Conservation (phyloP, 495 filamentous ascomycete genomes). For the Bryoglossum gracile region DNA sequence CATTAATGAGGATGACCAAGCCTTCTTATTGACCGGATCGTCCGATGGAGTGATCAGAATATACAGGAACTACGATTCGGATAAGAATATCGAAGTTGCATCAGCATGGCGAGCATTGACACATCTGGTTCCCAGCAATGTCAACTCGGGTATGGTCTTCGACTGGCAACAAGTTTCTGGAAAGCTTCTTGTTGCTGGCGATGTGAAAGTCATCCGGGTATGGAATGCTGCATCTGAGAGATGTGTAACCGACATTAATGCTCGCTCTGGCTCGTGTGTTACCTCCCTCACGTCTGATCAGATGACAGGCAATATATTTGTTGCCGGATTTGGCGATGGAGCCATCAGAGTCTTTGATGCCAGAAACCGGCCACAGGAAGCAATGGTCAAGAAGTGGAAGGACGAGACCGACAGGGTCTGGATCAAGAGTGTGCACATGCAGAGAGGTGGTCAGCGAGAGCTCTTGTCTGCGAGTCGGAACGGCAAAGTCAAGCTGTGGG, state of each 20-base stretch:
- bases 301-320: constrained; percentile 91
- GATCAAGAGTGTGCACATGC: constrained; percentile 95
- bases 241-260: constrained; percentile 89
- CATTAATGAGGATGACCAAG: constrained; percentile 97
- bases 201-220: constrained; percentile 89
- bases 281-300: constrained; percentile 94
- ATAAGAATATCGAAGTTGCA: constrained; percentile 72
- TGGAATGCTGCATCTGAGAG: constrained; percentile 94
- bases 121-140: constrained; percentile 83
- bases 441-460: constrained; percentile 88
- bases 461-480: constrained; percentile 79
- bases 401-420: constrained; percentile 75
- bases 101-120: constrained; percentile 86
- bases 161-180: constrained; percentile 99
- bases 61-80: constrained; percentile 81
- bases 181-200: constrained; percentile 86
- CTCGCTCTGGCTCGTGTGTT: constrained; percentile 90
- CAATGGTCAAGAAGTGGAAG: constrained; percentile 94
- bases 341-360: constrained; percentile 92
- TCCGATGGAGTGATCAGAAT: constrained; percentile 91
- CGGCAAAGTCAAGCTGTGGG: constrained; percentile 93
- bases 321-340: constrained; percentile 96
- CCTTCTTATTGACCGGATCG: constrained; percentile 86
- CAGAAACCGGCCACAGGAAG: constrained; percentile 67
- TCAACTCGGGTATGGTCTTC: constrained; percentile 91